Conservation (phyloP, 139 green algal species). For the Coccomyxa sp. region DNA sequence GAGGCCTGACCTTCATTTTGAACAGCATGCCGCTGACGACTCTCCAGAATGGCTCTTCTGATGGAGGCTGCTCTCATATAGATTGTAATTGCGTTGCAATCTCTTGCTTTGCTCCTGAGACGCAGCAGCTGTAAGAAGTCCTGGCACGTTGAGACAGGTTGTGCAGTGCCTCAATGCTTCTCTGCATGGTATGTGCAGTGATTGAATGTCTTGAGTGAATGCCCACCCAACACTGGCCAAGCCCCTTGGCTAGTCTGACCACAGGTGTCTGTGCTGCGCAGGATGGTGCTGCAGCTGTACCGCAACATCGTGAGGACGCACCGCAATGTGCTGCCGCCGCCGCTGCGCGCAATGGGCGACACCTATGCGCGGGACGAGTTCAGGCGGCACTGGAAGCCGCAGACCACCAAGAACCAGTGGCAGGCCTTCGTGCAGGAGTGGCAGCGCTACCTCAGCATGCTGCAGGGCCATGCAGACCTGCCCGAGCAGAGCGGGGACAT, state of each 20-base stretch:
- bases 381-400: conserved; percentile 39
- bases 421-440: conserved; percentile 62
- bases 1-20: too few species aligned
- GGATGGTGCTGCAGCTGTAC: conserved; percentile 39
- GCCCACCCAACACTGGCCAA: conserved; percentile 2
- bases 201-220: background rate
- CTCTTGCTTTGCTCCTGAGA: too few species aligned
- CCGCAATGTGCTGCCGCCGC: conserved; percentile 47
- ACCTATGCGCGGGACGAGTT: conserved; percentile 66
- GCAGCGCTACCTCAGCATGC: conserved; percentile 51
- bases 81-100: too few species aligned
- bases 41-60: too few species aligned
- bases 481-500: conserved; percentile 25
- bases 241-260: too few species aligned
- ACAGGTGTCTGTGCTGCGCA: background rate
- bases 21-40: too few species aligned
- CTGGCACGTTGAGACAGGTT: too few species aligned
- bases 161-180: too few species aligned
- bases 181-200: too few species aligned
- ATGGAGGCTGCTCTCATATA: too few species aligned
- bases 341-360: conserved; percentile 66
- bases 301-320: conserved; percentile 66
- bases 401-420: conserved; percentile 63
- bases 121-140: too few species aligned
- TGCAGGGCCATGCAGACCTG: conserved; percentile 35